A percentile compares a stretch with the other conserved stretches of the same genome.
Conservation (phyloP, 257 asterid genomes). For the Prunella vulgaris region DNA sequence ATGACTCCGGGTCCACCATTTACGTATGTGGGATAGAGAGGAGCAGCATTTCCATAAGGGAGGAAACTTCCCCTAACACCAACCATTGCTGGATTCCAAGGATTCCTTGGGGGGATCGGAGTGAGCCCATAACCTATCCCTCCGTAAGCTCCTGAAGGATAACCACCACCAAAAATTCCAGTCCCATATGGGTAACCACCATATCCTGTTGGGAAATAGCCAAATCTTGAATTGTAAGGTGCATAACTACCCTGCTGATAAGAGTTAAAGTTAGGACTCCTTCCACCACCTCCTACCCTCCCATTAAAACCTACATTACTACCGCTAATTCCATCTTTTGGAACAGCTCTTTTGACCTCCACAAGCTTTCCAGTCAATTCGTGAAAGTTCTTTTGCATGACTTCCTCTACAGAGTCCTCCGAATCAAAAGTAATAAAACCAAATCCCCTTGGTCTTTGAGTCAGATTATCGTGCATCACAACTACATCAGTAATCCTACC, state of each 20-base stretch:
- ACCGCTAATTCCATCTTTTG: conserved; percentile 58
- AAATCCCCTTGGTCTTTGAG: conserved; percentile 91
- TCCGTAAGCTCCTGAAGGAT: conserved; percentile 52
- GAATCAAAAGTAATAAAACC: conserved; percentile 86
- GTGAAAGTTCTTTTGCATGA: conserved; percentile 67
- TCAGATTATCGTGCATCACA: conserved; percentile 78
- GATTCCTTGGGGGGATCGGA: conserved; percentile 47
- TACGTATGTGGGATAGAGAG: conserved; percentile 48
- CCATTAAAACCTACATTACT: conserved; percentile 36
- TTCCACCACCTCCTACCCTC: conserved; percentile 36
- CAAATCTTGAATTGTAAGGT: conserved; percentile 44
- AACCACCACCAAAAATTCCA: conserved; percentile 43
- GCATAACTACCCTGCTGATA: conserved; percentile 41
- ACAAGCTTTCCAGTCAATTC: conserved; percentile 73
- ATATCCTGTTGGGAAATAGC: conserved; percentile 47
- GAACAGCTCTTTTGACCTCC: conserved; percentile 88
- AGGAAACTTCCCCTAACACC: conserved; percentile 45
- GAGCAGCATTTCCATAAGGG: conserved; percentile 41
- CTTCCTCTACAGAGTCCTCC: conserved; percentile 81
- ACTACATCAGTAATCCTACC: conserved; percentile 90
- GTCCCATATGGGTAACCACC: conserved; percentile 63
- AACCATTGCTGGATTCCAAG: conserved; percentile 45
- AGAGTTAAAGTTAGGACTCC: conserved; percentile 32
- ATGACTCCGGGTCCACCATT: conserved; percentile 46
- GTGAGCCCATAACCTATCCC: conserved; percentile 58